These are phyloP conservation scores for Panicum virgatum DNA, from an alignment of 202 grass and related monocot genomes.

Conservation along the genomic window DNA sequence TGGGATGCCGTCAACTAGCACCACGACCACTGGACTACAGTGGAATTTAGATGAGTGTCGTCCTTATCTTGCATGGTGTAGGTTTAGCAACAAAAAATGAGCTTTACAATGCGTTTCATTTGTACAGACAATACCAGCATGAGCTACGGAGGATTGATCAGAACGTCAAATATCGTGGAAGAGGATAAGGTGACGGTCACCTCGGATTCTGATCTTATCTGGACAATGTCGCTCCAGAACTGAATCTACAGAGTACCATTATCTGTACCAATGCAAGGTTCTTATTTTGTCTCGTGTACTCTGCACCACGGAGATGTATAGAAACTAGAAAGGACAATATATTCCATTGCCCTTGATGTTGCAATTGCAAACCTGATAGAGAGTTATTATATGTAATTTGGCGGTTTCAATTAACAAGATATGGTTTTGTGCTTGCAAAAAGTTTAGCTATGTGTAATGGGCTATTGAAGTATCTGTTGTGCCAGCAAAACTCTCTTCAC, in stretches of 20 bases:
- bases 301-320: neutral
- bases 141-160: slow-evolving; percentile 70
- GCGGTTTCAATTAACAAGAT: neutral
- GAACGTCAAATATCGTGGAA: slow-evolving; percentile 69
- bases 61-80: neutral
- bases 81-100: neutral
- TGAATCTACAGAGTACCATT: neutral
- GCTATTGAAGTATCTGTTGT: too few species aligned
- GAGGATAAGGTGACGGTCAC: slow-evolving; percentile 58
- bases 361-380: neutral
- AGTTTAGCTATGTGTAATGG: neutral
- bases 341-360: neutral
- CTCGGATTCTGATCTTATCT: slow-evolving; percentile 74
- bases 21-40: slow-evolving; percentile 72
- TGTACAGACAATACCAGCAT: slow-evolving; percentile 48
- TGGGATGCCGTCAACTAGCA: slow-evolving; percentile 53
- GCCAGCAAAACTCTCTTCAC: neutral
- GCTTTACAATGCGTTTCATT: neutral
- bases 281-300: slow-evolving; percentile 5
- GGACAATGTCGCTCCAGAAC: slow-evolving; percentile 74
- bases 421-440: neutral
- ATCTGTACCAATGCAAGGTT: neutral
- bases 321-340: neutral
- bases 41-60: slow-evolving; percentile 72
- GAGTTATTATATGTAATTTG: neutral